phyloP scores from a whole-genome alignment of 495 filamentous ascomycete species.

The Penicillium maclennaniae region DNA sequence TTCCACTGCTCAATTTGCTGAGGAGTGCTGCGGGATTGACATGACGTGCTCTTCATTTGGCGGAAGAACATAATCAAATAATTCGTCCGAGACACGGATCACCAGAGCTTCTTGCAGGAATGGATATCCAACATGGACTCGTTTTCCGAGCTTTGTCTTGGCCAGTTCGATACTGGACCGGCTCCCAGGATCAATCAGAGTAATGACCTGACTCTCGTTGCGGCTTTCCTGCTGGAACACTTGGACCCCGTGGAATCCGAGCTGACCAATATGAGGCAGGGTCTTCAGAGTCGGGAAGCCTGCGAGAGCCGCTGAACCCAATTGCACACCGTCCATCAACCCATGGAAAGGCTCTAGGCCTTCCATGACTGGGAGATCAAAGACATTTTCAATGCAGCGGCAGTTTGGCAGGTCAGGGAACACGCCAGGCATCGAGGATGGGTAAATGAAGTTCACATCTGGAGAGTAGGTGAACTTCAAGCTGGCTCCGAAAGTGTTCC shows the following conservation, averaged over 20 bases:
- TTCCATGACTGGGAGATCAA: slow-evolving; percentile 88
- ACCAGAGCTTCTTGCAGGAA: slow-evolving; percentile 94
- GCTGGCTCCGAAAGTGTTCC: slow-evolving; percentile 88
- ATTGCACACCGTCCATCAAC: slow-evolving; percentile 78
- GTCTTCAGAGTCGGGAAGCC: slow-evolving; percentile 89
- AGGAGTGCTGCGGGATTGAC: slow-evolving; percentile 65
- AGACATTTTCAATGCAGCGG: slow-evolving; percentile 90
- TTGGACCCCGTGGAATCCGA: slow-evolving; percentile 87
- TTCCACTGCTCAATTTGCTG: slow-evolving; percentile 77
- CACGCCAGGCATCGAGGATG: slow-evolving; percentile 80
- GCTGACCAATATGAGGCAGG: slow-evolving; percentile 69
- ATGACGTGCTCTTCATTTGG: slow-evolving; percentile 57
- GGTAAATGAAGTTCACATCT: slow-evolving; percentile 72
- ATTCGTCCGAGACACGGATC: slow-evolving; percentile 81
- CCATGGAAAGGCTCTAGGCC: slow-evolving; percentile 83
- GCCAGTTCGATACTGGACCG: slow-evolving; percentile 67
- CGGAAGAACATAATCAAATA: slow-evolving; percentile 82
- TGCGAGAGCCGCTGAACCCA: slow-evolving; percentile 76
- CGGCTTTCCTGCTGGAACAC: slow-evolving; percentile 97
- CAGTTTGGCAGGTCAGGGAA: slow-evolving; percentile 88
- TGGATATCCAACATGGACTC: slow-evolving; percentile 90
- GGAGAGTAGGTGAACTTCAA: slow-evolving; percentile 88
- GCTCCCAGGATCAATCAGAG: slow-evolving; percentile 67
- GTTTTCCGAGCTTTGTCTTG: slow-evolving; percentile 74
- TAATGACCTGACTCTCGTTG: slow-evolving; percentile 95